Base-by-base conservation (phyloP, 2,329 filamentous ascomycete genomes). In the Talaromyces sp. region DNA sequence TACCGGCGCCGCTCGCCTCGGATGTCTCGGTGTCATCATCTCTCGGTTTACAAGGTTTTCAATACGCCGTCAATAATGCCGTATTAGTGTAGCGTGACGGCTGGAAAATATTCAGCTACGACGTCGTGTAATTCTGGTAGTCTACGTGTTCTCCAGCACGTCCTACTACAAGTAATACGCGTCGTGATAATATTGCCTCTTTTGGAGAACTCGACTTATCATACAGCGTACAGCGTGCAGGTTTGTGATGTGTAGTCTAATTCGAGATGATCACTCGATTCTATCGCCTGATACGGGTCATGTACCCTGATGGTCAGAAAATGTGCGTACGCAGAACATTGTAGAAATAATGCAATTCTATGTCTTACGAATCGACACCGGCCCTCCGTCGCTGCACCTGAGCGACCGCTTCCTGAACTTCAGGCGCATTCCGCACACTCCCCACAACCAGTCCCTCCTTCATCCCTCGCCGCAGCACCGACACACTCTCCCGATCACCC, bases 391-490 rank as follows among this genome's bases (percentile, higher is more conserved):
- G 84, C 65, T 93, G 78, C 33, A 88, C 87, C 65, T 83, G 85
- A 27, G 87, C 88, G 70, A 97, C 83, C 0, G 93, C 93, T 76
- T 92, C 89, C 70, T 88, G 85, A 9, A 98, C 94, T 78, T 94
- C 91, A 0, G 88, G 89, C 76, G 94, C 91, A 57, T 85, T 87
- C 69, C 87, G 85, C 66, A 96, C 90, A 14, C 89, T 93, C 73
- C 96, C 96, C 76, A 96, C 88, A 60, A 97, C 88, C 70, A 98
- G 81, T 85, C 92, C 96, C 72, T 95, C 91, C 77, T 89, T 90
- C 78, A 97, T 85, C 71, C 90, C 90, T 47, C 84, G 84, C 67
- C 88, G 85, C 72, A 96, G 78, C 66, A 87, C 87, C 52, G 82
- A 82, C 56, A 90, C 80, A n/a, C 82, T 83, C 67, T 85, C 84